phyloP scores from a whole-genome alignment of 805 yeast species.

The Lipomyces mesembrius region DNA sequence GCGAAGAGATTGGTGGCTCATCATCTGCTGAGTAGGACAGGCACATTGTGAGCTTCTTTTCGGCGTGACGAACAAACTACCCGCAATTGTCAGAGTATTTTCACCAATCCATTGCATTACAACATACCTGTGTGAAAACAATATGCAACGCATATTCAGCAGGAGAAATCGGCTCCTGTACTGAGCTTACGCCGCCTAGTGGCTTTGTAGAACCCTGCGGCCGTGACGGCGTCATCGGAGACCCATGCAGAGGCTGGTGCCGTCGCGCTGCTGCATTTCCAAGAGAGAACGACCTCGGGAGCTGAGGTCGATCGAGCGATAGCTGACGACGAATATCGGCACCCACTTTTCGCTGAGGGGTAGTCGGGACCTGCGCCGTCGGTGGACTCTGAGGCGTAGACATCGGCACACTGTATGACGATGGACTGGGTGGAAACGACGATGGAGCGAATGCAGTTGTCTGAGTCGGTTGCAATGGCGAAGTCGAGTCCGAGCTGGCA shows the following conservation, averaged over 20 bases:
- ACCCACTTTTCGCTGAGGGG: slow-evolving; percentile 4
- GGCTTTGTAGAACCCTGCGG: not conserved
- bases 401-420: slow-evolving; percentile 3
- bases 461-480: slow-evolving; percentile 15
- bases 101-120: not conserved
- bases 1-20: slow-evolving; percentile 79
- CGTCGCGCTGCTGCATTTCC: slow-evolving; percentile 22
- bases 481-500: slow-evolving; percentile 15
- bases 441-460: slow-evolving; percentile 10
- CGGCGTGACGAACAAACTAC: slow-evolving; percentile 86
- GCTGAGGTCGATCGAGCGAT: slow-evolving; percentile 22
- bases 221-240: slow-evolving; percentile 6
- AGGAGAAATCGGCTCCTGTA: slow-evolving; percentile 64
- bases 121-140: slow-evolving; percentile 72
- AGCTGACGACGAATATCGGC: slow-evolving; percentile 19
- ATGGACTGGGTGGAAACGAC: slow-evolving; percentile 16
- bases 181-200: not conserved
- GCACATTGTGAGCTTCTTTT: slow-evolving; percentile 78
- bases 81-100: not conserved
- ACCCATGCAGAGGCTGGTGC: slow-evolving; percentile 9
- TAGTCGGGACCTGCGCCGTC: not conserved
- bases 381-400: not conserved
- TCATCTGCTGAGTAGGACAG: slow-evolving; percentile 63
- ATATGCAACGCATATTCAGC: slow-evolving; percentile 94
- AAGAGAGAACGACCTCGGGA: slow-evolving; percentile 27